Percentiles rank a stretch among this genome's conserved stretches.
These are phyloP conservation scores for Endothia cerciana DNA, from an alignment of 2,329 filamentous ascomycete species.

Conservation along the genomic window DNA sequence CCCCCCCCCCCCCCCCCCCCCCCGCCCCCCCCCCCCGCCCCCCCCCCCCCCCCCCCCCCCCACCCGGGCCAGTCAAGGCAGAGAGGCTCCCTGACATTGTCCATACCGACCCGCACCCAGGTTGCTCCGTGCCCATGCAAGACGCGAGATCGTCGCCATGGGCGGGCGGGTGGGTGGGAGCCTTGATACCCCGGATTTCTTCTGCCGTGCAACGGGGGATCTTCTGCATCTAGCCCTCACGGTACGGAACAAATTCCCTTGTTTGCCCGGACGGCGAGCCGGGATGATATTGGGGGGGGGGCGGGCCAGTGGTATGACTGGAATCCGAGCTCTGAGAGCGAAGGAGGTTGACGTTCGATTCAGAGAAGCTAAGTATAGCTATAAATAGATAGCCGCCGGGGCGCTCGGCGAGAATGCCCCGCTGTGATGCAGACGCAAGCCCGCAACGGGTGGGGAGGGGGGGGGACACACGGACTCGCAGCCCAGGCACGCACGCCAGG, in stretches of 20 bases:
- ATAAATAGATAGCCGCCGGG: conserved; percentile 14
- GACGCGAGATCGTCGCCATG: conserved; percentile 3
- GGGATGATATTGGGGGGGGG: not conserved
- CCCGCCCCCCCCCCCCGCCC: too few relatives aligned
- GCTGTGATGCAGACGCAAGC: conserved; percentile 10
- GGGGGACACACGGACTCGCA: not conserved
- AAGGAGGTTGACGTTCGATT: conserved; percentile 15
- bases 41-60: too few relatives aligned
- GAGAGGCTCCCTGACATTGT: too few relatives aligned
- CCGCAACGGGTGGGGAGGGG: not conserved
- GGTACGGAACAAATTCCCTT: not conserved
- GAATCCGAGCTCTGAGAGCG: not conserved
- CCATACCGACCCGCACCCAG: not conserved
- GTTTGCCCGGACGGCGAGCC: not conserved
- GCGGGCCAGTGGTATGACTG: not conserved
- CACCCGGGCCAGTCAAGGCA: not conserved
- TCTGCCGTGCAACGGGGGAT: not conserved
- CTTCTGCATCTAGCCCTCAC: not conserved
- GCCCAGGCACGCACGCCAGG: too few relatives aligned
- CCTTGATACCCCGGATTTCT: conserved; percentile 7
- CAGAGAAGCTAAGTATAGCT: conserved; percentile 5
- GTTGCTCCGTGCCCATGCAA: conserved; percentile 11
- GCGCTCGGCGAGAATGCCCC: not conserved
- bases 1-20: too few relatives aligned
- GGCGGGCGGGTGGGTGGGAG: not conserved